Percentiles rank a stretch among this genome's conserved stretches.
These are phyloP conservation scores for Funneliformis geosporum DNA, from an alignment of 192 early-diverging fungal species.

Conservation along the genomic window DNA sequence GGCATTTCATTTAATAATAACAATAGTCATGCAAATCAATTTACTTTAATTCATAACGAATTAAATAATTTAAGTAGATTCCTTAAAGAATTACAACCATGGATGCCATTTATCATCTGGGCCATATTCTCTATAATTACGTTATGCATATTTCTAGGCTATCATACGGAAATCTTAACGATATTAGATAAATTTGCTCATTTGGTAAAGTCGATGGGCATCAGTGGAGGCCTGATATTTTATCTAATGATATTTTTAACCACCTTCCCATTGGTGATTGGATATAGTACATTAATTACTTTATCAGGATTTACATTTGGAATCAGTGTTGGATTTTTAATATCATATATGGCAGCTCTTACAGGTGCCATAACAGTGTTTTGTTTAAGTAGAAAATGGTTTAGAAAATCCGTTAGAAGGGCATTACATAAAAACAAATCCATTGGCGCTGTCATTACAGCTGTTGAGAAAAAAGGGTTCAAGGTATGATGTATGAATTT, in stretches of 20 bases:
- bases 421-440: conserved; percentile 49
- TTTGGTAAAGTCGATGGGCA: not conserved
- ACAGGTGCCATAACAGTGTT: conserved; percentile 57
- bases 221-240: conserved; percentile 11
- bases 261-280: conserved; percentile 70
- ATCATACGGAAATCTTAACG: not conserved
- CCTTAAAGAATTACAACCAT: not conserved
- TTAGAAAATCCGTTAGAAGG: conserved; percentile 45
- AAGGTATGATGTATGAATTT: conserved; percentile 42
- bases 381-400: conserved; percentile 49
- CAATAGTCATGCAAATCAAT: not conserved
- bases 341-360: conserved; percentile 62
- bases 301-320: conserved; percentile 70
- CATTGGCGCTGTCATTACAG: conserved; percentile 52
- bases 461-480: conserved; percentile 64
- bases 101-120: conserved; percentile 1
- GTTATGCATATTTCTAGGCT: not conserved
- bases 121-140: not conserved
- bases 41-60: not conserved
- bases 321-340: conserved; percentile 57
- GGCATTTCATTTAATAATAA: not conserved
- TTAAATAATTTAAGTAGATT: not conserved
- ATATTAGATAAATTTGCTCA: conserved; percentile 2
- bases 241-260: conserved; percentile 50
- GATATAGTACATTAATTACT: conserved; percentile 65